A percentile compares a stretch with the other conserved stretches of the same genome.
phyloP scores from a whole-genome alignment of 805 yeast species.

The Helenozyma baotianmanensis region DNA sequence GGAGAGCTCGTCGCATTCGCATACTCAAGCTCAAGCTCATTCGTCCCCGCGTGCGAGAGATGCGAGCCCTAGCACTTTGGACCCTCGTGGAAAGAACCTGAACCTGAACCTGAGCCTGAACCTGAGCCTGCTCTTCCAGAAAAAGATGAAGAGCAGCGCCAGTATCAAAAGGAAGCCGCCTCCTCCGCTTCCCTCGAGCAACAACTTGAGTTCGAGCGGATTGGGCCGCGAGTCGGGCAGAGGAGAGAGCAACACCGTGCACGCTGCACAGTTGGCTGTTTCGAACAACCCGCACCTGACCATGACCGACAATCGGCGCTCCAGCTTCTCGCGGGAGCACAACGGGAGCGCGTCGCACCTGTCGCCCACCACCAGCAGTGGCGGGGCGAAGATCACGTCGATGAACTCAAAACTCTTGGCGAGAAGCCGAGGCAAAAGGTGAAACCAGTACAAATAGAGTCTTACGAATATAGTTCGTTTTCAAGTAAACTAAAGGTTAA shows the following conservation, averaged over 20 bases:
- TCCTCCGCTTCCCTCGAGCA: slow-evolving; percentile 3
- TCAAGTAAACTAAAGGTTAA: too few species aligned
- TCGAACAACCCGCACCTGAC: slow-evolving; percentile 24
- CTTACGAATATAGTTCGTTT: too few species aligned
- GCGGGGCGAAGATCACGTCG: slow-evolving; percentile 39
- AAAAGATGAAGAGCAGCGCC: background rate
- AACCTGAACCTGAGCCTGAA: background rate
- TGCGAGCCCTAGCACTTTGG: slow-evolving; percentile 1
- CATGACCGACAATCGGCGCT: slow-evolving; percentile 23
- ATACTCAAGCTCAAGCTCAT: too few species aligned
- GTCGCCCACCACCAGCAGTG: slow-evolving; percentile 1
- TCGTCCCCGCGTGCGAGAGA: too few species aligned
- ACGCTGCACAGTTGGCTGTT: slow-evolving; percentile 43
- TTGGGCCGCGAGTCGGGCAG: slow-evolving; percentile 3
- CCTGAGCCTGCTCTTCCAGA: background rate
- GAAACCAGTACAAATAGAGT: too few species aligned
- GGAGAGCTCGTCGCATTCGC: background rate
- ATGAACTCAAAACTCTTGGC: slow-evolving; percentile 61
- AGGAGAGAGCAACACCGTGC: slow-evolving; percentile 28
- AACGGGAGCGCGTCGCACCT: slow-evolving; percentile 1
- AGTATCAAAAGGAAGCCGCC: slow-evolving; percentile 5
- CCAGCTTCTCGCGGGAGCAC: slow-evolving; percentile 34
- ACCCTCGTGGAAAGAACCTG: slow-evolving; percentile 3
- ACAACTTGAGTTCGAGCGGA: slow-evolving; percentile 22
- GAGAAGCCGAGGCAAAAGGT: slow-evolving; percentile 46